A percentile compares a stretch with the other conserved stretches of the same genome.
phyloP scores from a whole-genome alignment of 805 yeast species.

The Candida parachauliodes region DNA sequence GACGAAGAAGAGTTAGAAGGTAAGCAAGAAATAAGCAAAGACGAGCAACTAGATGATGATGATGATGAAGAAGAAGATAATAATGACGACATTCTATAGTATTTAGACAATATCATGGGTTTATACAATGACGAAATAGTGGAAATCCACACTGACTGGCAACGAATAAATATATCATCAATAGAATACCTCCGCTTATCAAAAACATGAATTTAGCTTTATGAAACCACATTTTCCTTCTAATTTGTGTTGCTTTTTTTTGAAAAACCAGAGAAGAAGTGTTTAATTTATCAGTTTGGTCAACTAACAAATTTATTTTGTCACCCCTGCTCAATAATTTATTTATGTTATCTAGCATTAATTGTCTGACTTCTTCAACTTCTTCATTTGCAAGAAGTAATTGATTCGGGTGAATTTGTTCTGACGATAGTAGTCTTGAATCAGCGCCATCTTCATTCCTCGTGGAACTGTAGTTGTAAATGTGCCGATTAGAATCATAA shows the following conservation, averaged over 20 bases:
- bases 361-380: slow-evolving; percentile 58
- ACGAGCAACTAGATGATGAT: slow-evolving; percentile 13
- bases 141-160: slow-evolving; percentile 57
- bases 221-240: slow-evolving; percentile 68
- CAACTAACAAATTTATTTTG: slow-evolving; percentile 64
- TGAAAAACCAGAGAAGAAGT: slow-evolving; percentile 66
- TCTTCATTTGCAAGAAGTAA: slow-evolving; percentile 47
- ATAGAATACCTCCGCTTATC: slow-evolving; percentile 14
- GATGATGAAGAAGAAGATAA: slow-evolving; percentile 1
- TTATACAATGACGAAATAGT: slow-evolving; percentile 35
- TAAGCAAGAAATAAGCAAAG: slow-evolving; percentile 16
- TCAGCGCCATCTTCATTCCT: slow-evolving; percentile 16
- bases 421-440: slow-evolving; percentile 7
- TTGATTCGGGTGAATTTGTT: slow-evolving; percentile 33
- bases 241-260: slow-evolving; percentile 59
- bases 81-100: not conserved
- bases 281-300: slow-evolving; percentile 73
- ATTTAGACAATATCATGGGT: not conserved
- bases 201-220: slow-evolving; percentile 44
- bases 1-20: slow-evolving; percentile 36
- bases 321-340: slow-evolving; percentile 76
- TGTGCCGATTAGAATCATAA: slow-evolving; percentile 29
- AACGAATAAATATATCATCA: slow-evolving; percentile 42
- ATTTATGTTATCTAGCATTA: slow-evolving; percentile 73
- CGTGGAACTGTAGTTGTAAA: slow-evolving; percentile 30